Percentiles rank a stretch among this genome's conserved stretches.
These are phyloP conservation scores for Copromyces sp. DNA, from an alignment of 495 filamentous ascomycete species.

Conservation along the genomic window DNA sequence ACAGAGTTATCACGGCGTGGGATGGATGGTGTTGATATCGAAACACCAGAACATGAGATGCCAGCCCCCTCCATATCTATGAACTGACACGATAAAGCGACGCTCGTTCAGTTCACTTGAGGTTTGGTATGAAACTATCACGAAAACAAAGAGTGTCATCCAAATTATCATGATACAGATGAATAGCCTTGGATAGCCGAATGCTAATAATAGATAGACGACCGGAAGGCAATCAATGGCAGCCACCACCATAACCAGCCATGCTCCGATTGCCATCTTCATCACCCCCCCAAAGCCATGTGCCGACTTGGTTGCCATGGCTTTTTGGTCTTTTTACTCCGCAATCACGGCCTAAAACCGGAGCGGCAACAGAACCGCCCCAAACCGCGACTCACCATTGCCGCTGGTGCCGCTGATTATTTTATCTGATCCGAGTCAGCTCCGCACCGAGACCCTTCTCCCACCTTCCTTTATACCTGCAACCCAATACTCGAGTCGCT, in stretches of 20 bases:
- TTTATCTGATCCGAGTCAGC: not conserved
- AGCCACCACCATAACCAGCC: not conserved
- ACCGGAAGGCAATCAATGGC: not conserved
- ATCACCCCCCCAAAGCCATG: not conserved
- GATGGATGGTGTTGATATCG: not conserved
- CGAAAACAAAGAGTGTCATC: too few relatives aligned
- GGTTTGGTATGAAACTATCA: not conserved
- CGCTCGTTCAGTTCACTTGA: not conserved
- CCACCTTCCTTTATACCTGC: not conserved
- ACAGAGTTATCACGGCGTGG: not conserved
- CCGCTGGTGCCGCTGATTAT: not conserved
- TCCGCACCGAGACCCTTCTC: not conserved
- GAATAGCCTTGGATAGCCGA: not conserved
- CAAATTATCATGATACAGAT: too few relatives aligned
- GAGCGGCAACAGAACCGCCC: not conserved
- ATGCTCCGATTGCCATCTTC: not conserved
- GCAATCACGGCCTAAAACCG: not conserved
- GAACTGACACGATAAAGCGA: not conserved
- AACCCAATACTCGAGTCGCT: not conserved
- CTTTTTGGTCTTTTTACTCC: not conserved
- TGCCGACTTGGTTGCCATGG: not conserved
- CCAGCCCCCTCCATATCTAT: not conserved
- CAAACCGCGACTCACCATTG: not conserved
- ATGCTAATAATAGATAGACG: too few relatives aligned
- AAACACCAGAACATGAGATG: not conserved